These are phyloP conservation scores for Sclerotinia nivalis DNA, from an alignment of 2,329 filamentous ascomycete species.

Conservation along the genomic window DNA sequence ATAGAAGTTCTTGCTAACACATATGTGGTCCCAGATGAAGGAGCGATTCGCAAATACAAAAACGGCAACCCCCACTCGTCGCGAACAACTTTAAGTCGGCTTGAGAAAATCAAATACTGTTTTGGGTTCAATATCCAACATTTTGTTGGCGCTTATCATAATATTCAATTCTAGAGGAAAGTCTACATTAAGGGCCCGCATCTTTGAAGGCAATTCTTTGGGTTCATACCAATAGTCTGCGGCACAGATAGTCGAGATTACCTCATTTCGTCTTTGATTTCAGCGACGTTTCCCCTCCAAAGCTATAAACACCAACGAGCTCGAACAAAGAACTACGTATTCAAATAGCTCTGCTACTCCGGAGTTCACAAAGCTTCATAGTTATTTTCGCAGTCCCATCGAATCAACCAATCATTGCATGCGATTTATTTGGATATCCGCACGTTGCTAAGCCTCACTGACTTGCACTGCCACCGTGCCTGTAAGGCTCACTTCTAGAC, in stretches of 20 bases:
- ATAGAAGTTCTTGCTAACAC: constrained; percentile 6
- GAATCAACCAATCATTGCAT: constrained; percentile 16
- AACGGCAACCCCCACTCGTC: constrained; percentile 5
- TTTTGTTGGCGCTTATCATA: constrained; percentile 14
- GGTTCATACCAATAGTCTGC: not conserved
- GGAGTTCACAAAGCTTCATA: not conserved
- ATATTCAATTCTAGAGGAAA: not conserved
- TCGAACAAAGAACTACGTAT: constrained; percentile 19
- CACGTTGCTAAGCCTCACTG: constrained; percentile 19
- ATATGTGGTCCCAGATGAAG: constrained; percentile 17
- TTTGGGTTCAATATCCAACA: constrained; percentile 2
- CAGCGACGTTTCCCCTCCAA: constrained; percentile 9
- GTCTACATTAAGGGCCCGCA: not conserved
- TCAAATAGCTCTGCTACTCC: not conserved
- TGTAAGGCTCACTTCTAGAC: constrained; percentile 24
- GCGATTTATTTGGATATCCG: constrained; percentile 3
- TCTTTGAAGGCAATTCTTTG: not conserved
- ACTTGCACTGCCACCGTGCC: constrained; percentile 26
- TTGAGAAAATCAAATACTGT: not conserved
- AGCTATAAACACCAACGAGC: not conserved
- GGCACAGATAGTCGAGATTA: constrained; percentile 20
- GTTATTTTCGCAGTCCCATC: not conserved
- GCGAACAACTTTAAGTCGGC: not conserved
- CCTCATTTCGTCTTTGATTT: constrained; percentile 21
- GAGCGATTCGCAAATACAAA: not conserved